Percentiles rank a stretch among this genome's conserved stretches.
phyloP scores from a whole-genome alignment of 441 rosid species.

The Pelargonium cotyledonis region DNA sequence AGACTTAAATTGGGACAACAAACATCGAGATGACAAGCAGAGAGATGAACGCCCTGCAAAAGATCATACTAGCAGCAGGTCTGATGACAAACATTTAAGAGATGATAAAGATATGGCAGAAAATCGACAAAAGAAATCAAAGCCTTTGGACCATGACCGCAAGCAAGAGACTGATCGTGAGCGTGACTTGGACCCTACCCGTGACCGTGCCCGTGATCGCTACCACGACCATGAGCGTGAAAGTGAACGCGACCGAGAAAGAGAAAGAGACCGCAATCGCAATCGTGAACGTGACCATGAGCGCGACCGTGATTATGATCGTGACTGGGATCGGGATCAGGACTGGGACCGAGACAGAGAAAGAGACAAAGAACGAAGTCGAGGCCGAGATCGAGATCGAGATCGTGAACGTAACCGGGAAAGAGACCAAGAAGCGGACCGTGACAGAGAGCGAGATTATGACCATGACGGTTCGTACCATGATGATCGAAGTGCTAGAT shows the following conservation, averaged over 20 bases:
- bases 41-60: slow-evolving; percentile 49
- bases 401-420: slow-evolving; percentile 32
- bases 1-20: slow-evolving; percentile 47
- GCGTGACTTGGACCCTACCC: slow-evolving; percentile 16
- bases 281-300: slow-evolving; percentile 23
- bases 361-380: slow-evolving; percentile 19
- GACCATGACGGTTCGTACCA: slow-evolving; percentile 36
- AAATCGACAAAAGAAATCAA: slow-evolving; percentile 44
- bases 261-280: slow-evolving; percentile 11
- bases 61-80: slow-evolving; percentile 48
- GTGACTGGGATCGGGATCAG: slow-evolving; percentile 31
- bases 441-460: slow-evolving; percentile 31
- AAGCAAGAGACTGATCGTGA: slow-evolving; percentile 30
- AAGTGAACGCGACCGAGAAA: slow-evolving; percentile 13
- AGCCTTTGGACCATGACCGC: slow-evolving; percentile 44
- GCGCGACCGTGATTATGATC: slow-evolving; percentile 32
- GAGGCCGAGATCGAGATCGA: slow-evolving; percentile 29
- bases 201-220: slow-evolving; percentile 26
- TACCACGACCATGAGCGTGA: slow-evolving; percentile 23
- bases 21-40: slow-evolving; percentile 49
- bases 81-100: slow-evolving; percentile 51
- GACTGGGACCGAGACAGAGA: neutral
- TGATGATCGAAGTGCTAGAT: slow-evolving; percentile 54
- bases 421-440: slow-evolving; percentile 39
- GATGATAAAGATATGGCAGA: slow-evolving; percentile 51